These are phyloP conservation scores for Plectosphaerella plurivora DNA, from an alignment of 2,329 filamentous ascomycete genomes.

Conservation along the genomic window DNA sequence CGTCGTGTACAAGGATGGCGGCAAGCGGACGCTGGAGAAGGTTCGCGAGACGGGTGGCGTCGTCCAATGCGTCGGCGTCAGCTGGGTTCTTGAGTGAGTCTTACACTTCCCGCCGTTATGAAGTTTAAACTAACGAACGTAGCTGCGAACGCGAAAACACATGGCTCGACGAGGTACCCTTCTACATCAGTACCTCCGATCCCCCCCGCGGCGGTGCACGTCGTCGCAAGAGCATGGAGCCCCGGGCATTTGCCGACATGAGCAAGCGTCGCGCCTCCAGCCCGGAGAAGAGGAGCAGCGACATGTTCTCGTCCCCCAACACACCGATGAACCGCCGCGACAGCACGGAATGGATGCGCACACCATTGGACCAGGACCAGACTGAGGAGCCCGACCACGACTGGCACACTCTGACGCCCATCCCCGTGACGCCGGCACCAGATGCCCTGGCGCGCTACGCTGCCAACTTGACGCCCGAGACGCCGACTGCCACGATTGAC, in stretches of 20 bases:
- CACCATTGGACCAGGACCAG: constrained; percentile 41
- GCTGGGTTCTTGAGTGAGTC: constrained; percentile 83
- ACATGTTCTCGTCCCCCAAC: constrained; percentile 32
- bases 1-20: constrained; percentile 86
- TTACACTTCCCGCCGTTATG: not conserved
- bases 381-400: constrained; percentile 31
- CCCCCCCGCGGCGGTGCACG: constrained; percentile 67
- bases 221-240: constrained; percentile 78
- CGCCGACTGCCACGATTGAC: constrained; percentile 30
- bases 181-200: constrained; percentile 62
- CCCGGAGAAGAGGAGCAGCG: constrained; percentile 23
- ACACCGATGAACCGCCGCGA: constrained; percentile 49
- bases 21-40: constrained; percentile 75
- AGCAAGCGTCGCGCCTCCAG: constrained; percentile 58
- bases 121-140: not conserved
- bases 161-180: constrained; percentile 71
- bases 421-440: constrained; percentile 55
- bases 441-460: constrained; percentile 50
- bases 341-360: constrained; percentile 51
- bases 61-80: constrained; percentile 81
- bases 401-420: constrained; percentile 44
- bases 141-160: constrained; percentile 72
- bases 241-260: constrained; percentile 62
- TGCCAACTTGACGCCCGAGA: constrained; percentile 41
- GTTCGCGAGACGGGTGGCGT: constrained; percentile 67